phyloP scores from a whole-genome alignment of 2,329 filamentous ascomycete genomes.

The Paecilomyces sp. region DNA sequence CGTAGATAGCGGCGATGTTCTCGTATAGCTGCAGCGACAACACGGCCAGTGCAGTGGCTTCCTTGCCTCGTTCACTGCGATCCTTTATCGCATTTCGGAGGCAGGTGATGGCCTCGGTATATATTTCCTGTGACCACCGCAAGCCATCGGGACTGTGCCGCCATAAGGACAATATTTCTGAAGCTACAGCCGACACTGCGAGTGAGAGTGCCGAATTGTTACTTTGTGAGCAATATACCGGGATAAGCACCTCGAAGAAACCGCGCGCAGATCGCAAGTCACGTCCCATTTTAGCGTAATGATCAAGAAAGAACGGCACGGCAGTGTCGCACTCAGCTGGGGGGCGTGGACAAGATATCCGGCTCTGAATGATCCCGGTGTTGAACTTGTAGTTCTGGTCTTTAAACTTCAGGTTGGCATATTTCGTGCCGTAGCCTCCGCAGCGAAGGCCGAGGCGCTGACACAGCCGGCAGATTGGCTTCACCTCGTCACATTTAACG shows the following conservation, averaged over 20 bases:
- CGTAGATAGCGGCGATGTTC: neutral
- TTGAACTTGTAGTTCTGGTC: neutral
- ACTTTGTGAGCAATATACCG: neutral
- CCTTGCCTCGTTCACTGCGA: neutral
- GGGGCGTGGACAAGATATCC: neutral
- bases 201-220: neutral
- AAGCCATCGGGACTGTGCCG: neutral
- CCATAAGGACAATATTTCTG: neutral
- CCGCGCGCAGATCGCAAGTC: neutral
- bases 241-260: neutral
- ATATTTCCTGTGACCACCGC: neutral
- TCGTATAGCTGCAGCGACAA: neutral
- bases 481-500: constrained; percentile 24
- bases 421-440: neutral
- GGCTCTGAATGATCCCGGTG: neutral
- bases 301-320: neutral
- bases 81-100: neutral
- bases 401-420: neutral
- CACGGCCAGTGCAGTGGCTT: neutral
- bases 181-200: neutral
- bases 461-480: constrained; percentile 13
- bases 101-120: neutral
- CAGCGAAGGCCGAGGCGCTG: constrained; percentile 5
- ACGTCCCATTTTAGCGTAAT: neutral
- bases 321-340: neutral